Evolutionary conservation across 148 eudicot species (phyloP).

Genomic region (Fallopia convolvulus): DNA sequence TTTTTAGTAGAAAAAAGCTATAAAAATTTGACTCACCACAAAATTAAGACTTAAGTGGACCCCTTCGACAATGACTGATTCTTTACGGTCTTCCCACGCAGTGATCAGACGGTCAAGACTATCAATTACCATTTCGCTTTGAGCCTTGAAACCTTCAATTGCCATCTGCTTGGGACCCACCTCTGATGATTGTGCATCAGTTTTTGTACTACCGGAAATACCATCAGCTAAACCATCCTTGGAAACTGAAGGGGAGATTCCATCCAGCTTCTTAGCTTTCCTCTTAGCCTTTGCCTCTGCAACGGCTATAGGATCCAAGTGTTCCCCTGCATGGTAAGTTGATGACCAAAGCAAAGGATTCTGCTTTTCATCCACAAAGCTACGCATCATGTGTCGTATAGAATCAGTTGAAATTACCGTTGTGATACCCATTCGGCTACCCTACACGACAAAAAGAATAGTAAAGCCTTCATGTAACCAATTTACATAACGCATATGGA

Average conservation of each 20-base stretch:
- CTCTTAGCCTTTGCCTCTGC: slow-evolving; percentile 80
- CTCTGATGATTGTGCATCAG: slow-evolving; percentile 32
- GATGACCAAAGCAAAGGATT: slow-evolving; percentile 94
- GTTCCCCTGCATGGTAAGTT: slow-evolving; percentile 92
- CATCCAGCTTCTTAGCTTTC: slow-evolving; percentile 61
- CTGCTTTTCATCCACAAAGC: slow-evolving; percentile 86
- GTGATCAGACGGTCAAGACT: slow-evolving; percentile 86
- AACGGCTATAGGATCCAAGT: slow-evolving; percentile 79
- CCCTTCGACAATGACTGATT: slow-evolving; percentile 91
- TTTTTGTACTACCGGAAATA: slow-evolving; percentile 24
- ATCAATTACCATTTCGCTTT: slow-evolving; percentile 97
- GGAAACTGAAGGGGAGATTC: slow-evolving; percentile 22
- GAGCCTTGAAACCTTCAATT: slow-evolving; percentile 89
- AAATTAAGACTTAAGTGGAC: slow-evolving; percentile 97
- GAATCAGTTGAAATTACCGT: slow-evolving; percentile 95
- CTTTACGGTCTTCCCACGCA: slow-evolving; percentile 95
- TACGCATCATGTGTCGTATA: slow-evolving; percentile 95
- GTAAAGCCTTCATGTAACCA: neutral
- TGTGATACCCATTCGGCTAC: slow-evolving; percentile 86
- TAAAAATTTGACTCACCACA: slow-evolving; percentile 43
- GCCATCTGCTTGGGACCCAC: slow-evolving; percentile 81
- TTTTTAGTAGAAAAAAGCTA: too few species aligned
- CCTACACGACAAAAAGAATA: slow-evolving; percentile 31
- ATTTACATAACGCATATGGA: neutral
- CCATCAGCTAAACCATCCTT: slow-evolving; percentile 34